Base-by-base conservation (phyloP, 164 flowering plant species). In the Chloranthus sessilifolius region DNA sequence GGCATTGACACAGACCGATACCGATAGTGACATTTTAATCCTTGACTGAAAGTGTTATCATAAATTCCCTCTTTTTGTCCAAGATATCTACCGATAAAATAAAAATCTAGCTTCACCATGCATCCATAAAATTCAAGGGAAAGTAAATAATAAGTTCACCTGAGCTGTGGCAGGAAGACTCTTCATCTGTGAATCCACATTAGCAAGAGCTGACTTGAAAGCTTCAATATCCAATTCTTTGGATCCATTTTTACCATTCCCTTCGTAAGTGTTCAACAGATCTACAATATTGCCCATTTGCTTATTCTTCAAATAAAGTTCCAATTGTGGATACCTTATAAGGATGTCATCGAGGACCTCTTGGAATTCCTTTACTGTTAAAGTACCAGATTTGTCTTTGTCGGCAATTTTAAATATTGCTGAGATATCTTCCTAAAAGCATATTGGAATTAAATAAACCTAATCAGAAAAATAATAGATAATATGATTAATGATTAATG, bases 121-220 rank as follows among this genome's bases (percentile, higher is more conserved):
- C n/a, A n/a, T n/a, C n/a, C n/a, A n/a, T n/a, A n/a, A n/a, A n/a
- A n/a, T n/a, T n/a, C n/a, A n/a, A n/a, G n/a, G n/a, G n/a, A n/a
- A n/a, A n/a, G n/a, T n/a, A n/a, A n/a, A n/a, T n/a, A n/a, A n/a
- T n/a, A n/a, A n/a, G n/a, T 19, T 53, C 60, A 90, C 98, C 94
- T 91, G 98, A 8, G 95, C 98, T 23, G 98, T 91, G 26, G 96
- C 95, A 3, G 98, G 98, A 47, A 92, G 94, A 61, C 55, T 68
- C 65, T 92, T 92, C 95, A 81, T 71, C 63, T 83, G 78, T 4
- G 85, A 65, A 65, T 92, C 98, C 26, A 85, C 96, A 54, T 80
- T 62, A 17, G 94, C 76, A 44, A 92, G 81, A 57, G 87, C 85
- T 31, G 57, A 28, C 59, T 81, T 92, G 43, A 92, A 69, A 40